These are phyloP conservation scores for Plectranthus barbatus DNA, from an alignment of 257 asterid genomes.

Conservation along the genomic window DNA sequence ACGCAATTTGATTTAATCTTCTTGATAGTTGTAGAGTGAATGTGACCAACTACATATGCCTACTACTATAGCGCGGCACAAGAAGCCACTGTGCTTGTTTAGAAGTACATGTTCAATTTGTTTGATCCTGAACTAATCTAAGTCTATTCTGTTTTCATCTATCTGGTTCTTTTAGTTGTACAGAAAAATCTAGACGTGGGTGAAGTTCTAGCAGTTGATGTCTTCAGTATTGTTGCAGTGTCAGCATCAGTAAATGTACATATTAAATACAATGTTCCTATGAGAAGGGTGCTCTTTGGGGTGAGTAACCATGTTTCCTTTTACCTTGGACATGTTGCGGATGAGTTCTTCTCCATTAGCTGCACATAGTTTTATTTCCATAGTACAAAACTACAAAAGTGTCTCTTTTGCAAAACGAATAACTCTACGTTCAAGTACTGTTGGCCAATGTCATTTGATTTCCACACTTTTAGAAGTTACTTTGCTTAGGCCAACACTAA, in stretches of 20 bases:
- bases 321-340: not conserved
- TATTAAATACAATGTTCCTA: conserved; percentile 85
- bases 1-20: no score
- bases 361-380: no score
- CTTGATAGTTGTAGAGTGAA: no score
- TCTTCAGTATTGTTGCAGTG: conserved; percentile 85
- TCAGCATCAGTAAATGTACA: conserved; percentile 80
- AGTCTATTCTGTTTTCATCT: conserved; percentile 9
- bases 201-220: conserved; percentile 80
- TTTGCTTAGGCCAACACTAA: no score
- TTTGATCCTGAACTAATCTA: conserved; percentile 10
- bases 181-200: conserved; percentile 98
- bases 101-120: not conserved
- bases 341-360: not conserved
- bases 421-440: no score
- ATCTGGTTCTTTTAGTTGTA: conserved; percentile 49
- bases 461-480: no score
- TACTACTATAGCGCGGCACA: no score
- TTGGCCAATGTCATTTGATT: no score
- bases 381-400: no score
- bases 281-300: conserved; percentile 90
- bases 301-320: conserved; percentile 36
- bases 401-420: no score
- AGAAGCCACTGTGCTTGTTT: no score
- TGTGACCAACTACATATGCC: no score